Conservation (phyloP, 176 grass and related monocot genomes). For the Aegilops umbellulata region DNA sequence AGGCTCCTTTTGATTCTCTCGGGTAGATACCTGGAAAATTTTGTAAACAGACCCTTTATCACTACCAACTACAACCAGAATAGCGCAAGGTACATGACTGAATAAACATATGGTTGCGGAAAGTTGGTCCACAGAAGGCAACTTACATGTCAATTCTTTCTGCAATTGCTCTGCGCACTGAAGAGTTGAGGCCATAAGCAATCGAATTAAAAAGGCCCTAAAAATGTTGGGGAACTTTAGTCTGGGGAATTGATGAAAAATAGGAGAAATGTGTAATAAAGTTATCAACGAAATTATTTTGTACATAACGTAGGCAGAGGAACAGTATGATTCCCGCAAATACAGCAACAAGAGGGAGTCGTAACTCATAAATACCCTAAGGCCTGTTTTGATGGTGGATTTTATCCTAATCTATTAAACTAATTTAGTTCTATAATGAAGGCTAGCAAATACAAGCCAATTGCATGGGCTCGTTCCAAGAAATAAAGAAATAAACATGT, state of each 20-base stretch:
- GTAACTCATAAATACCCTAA: not conserved
- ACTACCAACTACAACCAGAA: not conserved
- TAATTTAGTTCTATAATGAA: conserved; percentile 21
- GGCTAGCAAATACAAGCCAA: not conserved
- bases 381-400: not conserved
- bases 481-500: not conserved
- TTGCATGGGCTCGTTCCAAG: not conserved
- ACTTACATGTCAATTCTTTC: conserved; percentile 85
- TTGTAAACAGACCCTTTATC: conserved; percentile 8
- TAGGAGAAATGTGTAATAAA: not conserved
- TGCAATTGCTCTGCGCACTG: conserved; percentile 81
- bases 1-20: conserved; percentile 63
- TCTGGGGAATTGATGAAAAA: not conserved
- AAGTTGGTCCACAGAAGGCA: not conserved
- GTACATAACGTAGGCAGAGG: not conserved
- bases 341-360: not conserved
- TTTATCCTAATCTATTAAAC: not conserved
- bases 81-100: not conserved
- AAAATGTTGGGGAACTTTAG: not conserved
- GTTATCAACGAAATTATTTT: not conserved
- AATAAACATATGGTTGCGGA: not conserved
- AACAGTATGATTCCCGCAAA: not conserved
- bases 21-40: conserved; percentile 65
- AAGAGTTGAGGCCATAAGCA: conserved; percentile 93
- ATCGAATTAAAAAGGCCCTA: conserved; percentile 97